Conservation (phyloP, 257 asterid species). For the Misopates orontium region DNA sequence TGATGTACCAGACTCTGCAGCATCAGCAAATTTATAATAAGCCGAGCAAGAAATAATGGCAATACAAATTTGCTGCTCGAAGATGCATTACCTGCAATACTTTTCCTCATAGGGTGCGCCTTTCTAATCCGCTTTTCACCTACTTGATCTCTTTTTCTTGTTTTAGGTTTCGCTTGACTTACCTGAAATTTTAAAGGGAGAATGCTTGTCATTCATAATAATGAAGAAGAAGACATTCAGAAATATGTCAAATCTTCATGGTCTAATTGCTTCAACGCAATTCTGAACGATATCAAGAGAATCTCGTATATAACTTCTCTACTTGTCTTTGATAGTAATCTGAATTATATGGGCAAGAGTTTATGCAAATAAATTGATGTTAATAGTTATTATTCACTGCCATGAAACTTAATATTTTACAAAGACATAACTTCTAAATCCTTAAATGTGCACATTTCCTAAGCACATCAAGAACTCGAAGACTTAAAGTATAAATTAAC, state of each 20-base stretch:
- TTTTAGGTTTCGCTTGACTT: conserved; percentile 24
- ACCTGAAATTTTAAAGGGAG: conserved; percentile 33
- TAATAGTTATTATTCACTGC: too few relatives aligned
- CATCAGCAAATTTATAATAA: conserved; percentile 28
- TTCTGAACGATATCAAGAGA: background rate
- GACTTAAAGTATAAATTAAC: background rate
- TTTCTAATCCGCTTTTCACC: conserved; percentile 40
- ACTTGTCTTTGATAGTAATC: conserved; percentile 5
- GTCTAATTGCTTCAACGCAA: conserved; percentile 16
- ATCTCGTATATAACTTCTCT: background rate
- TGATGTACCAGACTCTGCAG: conserved; percentile 74
- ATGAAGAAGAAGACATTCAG: background rate
- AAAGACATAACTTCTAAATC: background rate
- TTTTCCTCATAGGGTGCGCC: conserved; percentile 59
- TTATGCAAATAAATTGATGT: background rate
- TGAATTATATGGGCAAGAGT: background rate
- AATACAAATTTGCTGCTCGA: background rate
- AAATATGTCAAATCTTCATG: conserved; percentile 7
- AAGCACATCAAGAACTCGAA: background rate
- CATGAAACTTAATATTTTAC: background rate
- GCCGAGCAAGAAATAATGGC: conserved; percentile 16
- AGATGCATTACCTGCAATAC: conserved; percentile 71
- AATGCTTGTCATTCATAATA: conserved; percentile 10
- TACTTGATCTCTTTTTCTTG: conserved; percentile 23
- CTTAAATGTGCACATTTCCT: background rate